phyloP scores from a whole-genome alignment of 2,329 filamentous ascomycete genomes.

The Cercospora berteroae region DNA sequence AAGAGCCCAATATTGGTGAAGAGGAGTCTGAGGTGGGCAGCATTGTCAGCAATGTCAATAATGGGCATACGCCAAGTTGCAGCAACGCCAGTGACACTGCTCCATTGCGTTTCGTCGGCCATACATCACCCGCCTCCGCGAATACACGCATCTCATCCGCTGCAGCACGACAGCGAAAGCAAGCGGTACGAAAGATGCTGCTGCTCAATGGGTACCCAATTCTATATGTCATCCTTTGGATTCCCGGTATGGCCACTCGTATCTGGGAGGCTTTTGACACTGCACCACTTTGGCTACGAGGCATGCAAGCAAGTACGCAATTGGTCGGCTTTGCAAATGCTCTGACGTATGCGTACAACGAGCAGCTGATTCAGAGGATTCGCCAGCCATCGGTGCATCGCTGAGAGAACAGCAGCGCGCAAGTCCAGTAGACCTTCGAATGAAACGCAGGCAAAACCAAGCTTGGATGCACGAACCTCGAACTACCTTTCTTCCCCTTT shows the following conservation, averaged over 20 bases:
- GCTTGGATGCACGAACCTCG: not conserved
- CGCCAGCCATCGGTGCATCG: not conserved
- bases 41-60: not conserved
- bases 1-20: not conserved
- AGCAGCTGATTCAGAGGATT: constrained; percentile 20
- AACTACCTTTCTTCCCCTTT: not conserved
- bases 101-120: not conserved
- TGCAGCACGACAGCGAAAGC: constrained; percentile 16
- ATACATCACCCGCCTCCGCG: not conserved
- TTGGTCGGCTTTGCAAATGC: constrained; percentile 25
- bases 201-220: constrained; percentile 39
- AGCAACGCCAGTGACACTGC: not conserved
- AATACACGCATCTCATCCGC: not conserved
- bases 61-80: not conserved
- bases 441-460: not conserved
- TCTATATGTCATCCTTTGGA: constrained; percentile 38
- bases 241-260: constrained; percentile 35
- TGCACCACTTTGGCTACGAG: constrained; percentile 23
- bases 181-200: constrained; percentile 30
- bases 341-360: constrained; percentile 24
- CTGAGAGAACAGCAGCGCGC: not conserved
- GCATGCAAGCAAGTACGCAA: constrained; percentile 25
- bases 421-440: not conserved
- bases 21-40: constrained; percentile 5
- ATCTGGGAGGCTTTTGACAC: constrained; percentile 20